These are phyloP conservation scores for Podaxis pistillaris DNA, from an alignment of 768 basidiomycete species.

Conservation along the genomic window DNA sequence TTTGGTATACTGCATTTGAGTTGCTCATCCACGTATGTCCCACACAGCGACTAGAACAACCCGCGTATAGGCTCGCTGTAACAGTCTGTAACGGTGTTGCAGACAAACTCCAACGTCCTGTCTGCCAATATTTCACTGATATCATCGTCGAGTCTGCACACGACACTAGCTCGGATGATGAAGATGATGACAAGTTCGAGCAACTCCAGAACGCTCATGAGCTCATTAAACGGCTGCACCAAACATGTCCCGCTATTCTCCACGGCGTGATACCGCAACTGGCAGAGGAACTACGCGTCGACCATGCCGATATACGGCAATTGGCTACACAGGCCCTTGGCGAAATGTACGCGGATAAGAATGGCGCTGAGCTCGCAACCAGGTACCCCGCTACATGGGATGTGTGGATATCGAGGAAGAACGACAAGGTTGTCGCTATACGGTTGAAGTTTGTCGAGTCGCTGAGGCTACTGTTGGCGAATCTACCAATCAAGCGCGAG, in stretches of 20 bases:
- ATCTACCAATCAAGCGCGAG: conserved; percentile 64
- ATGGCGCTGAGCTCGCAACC: conserved; percentile 67
- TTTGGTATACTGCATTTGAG: conserved; percentile 1
- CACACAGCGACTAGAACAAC: conserved; percentile 61
- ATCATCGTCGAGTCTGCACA: conserved; percentile 63
- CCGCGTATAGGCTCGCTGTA: conserved; percentile 79
- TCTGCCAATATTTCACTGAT: conserved; percentile 92
- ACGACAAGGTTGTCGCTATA: conserved; percentile 70
- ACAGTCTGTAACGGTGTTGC: conserved; percentile 82
- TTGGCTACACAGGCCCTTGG: conserved; percentile 88
- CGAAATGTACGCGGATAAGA: conserved; percentile 84
- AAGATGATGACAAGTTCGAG: conserved; percentile 60
- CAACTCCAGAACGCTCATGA: conserved; percentile 78
- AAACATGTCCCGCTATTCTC: conserved; percentile 75
- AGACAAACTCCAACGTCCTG: conserved; percentile 85
- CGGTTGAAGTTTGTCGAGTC: conserved; percentile 80
- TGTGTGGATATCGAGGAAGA: conserved; percentile 75
- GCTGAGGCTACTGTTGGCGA: conserved; percentile 55
- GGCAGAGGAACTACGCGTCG: conserved; percentile 84
- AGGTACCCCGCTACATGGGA: conserved; percentile 87
- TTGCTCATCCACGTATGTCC: conserved; percentile 5
- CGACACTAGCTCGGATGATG: conserved; percentile 27
- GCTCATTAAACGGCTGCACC: conserved; percentile 81
- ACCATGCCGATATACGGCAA: conserved; percentile 64
- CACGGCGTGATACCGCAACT: conserved; percentile 92